Evolutionary conservation across 2,329 filamentous ascomycete genomes (phyloP).

Genomic region (Claviceps capensis): DNA sequence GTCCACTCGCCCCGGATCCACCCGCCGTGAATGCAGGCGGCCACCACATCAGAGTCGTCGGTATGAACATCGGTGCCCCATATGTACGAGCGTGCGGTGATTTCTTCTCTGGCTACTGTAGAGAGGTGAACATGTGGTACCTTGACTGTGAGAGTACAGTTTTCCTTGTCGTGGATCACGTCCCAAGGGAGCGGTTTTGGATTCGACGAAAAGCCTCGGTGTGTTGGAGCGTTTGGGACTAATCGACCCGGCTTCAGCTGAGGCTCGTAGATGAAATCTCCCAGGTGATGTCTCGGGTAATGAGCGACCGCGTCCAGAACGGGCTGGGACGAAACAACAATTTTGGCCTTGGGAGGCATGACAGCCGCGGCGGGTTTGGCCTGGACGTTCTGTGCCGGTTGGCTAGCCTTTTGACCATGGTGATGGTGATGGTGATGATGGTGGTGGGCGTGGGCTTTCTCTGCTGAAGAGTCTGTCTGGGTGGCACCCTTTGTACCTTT

Average conservation of each 20-base stretch:
- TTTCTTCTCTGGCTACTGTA: conserved; percentile 59
- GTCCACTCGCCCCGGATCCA: conserved; percentile 86
- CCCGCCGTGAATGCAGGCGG: conserved; percentile 83
- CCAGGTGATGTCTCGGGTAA: conserved; percentile 65
- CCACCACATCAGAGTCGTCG: conserved; percentile 87
- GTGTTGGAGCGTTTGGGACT: conserved; percentile 24
- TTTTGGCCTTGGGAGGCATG: conserved; percentile 47
- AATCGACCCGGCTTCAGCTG: conserved; percentile 41
- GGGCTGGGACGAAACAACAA: conserved; percentile 52
- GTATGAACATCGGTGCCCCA: conserved; percentile 96
- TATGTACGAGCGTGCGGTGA: conserved; percentile 64
- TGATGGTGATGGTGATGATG: conserved; percentile 39
- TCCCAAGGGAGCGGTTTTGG: conserved; percentile 67
- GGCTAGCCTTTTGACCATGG: conserved; percentile 22
- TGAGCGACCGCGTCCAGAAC: conserved; percentile 60
- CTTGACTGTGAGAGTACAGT: conserved; percentile 81
- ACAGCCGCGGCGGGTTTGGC: conserved; percentile 14
- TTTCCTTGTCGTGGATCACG: conserved; percentile 58
- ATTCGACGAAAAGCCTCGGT: conserved; percentile 34
- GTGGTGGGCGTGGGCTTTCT: conserved; percentile 20
- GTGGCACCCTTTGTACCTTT: conserved; percentile 36
- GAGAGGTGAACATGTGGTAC: conserved; percentile 69
- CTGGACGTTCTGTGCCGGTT: conserved; percentile 11
- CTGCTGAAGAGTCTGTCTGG: conserved; percentile 31
- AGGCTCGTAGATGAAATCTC: conserved; percentile 69